These are phyloP conservation scores for Lactarius deliciosus DNA, from an alignment of 768 basidiomycete species.

Conservation along the genomic window DNA sequence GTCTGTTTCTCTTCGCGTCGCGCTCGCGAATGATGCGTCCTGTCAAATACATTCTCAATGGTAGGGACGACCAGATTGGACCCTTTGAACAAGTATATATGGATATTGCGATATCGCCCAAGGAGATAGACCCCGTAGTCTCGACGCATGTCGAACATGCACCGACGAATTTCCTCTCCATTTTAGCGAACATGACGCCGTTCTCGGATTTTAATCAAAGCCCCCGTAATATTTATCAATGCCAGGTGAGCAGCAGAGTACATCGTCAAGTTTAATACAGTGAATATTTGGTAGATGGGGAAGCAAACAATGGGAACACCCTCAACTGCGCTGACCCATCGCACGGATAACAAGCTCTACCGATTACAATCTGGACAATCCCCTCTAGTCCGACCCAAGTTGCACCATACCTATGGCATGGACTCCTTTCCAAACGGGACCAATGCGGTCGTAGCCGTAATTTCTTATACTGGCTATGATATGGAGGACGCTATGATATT, in stretches of 20 bases:
- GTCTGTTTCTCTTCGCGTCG: slow-evolving; percentile 87
- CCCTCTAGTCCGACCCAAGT: slow-evolving; percentile 86
- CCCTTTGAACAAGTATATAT: slow-evolving; percentile 99
- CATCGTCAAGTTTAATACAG: not conserved
- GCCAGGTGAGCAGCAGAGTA: slow-evolving; percentile 56
- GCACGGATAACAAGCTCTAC: slow-evolving; percentile 98
- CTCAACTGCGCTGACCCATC: slow-evolving; percentile 82
- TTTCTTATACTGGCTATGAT: slow-evolving; percentile 99
- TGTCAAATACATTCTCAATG: slow-evolving; percentile 87
- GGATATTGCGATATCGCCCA: slow-evolving; percentile 91
- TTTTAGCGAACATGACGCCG: slow-evolving; percentile 95
- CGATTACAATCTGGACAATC: slow-evolving; percentile 93
- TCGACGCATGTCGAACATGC: slow-evolving; percentile 93
- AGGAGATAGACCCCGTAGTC: slow-evolving; percentile 70
- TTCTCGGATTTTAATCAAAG: slow-evolving; percentile 99
- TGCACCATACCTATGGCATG: slow-evolving; percentile 96
- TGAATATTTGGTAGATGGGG: slow-evolving; percentile 69
- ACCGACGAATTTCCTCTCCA: slow-evolving; percentile 93
- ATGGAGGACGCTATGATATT: slow-evolving; percentile 99
- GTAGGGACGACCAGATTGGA: slow-evolving; percentile 85
- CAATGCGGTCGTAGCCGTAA: slow-evolving; percentile 98
- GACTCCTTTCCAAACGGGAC: slow-evolving; percentile 98
- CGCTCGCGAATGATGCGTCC: slow-evolving; percentile 96
- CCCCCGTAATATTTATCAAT: slow-evolving; percentile 91
- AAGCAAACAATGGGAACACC: slow-evolving; percentile 99